phyloP scores from a whole-genome alignment of 768 basidiomycete genomes.

The Collybia mongolica region DNA sequence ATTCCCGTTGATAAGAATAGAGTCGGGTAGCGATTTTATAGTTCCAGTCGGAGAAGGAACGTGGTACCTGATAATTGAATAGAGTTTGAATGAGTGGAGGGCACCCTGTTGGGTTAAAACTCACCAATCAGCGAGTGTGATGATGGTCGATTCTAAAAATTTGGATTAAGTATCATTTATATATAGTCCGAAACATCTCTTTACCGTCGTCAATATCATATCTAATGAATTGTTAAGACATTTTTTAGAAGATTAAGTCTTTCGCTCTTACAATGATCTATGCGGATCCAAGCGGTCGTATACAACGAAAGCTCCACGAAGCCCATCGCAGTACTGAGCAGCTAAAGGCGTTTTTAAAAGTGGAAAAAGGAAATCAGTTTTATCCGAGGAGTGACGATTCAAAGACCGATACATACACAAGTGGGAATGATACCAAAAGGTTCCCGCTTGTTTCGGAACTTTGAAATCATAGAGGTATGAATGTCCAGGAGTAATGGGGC shows the following conservation, averaged over 20 bases:
- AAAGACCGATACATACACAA: not conserved
- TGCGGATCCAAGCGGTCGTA: constrained; percentile 40
- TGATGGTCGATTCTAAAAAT: constrained; percentile 36
- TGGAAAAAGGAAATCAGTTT: constrained; percentile 5
- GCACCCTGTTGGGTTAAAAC: not conserved
- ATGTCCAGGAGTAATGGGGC: constrained; percentile 37
- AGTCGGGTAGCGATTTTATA: constrained; percentile 19
- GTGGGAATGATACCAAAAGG: constrained; percentile 8
- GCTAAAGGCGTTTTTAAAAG: constrained; percentile 23
- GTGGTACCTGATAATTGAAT: constrained; percentile 14
- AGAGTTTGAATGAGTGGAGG: not conserved
- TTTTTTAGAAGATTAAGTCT: not conserved
- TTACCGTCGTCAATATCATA: constrained; percentile 22
- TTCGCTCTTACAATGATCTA: constrained; percentile 13
- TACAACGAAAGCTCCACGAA: constrained; percentile 47
- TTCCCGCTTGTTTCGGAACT: not conserved
- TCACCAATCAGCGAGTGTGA: constrained; percentile 38
- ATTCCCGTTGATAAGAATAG: constrained; percentile 45
- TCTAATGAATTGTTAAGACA: not conserved
- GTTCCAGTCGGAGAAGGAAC: not conserved
- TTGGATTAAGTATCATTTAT: not conserved
- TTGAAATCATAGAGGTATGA: constrained; percentile 34
- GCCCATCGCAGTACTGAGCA: constrained; percentile 56
- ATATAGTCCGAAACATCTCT: not conserved
- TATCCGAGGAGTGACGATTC: too few relatives aligned